A percentile compares a stretch with the other conserved stretches of the same genome.
Conservation (phyloP, 306 rosid genomes). For the Crataegus laevigata region DNA sequence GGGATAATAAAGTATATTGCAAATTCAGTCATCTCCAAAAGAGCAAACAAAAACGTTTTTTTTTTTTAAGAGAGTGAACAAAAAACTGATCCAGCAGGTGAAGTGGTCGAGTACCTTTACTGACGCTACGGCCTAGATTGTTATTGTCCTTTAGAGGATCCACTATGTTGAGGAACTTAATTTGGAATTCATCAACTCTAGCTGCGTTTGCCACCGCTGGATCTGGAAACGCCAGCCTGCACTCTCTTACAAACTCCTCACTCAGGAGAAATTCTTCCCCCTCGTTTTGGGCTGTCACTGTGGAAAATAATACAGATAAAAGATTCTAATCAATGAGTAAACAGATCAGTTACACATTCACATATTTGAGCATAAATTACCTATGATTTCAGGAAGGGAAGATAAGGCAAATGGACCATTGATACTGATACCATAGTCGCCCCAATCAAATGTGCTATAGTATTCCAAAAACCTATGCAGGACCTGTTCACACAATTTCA, state of each 20-base stretch:
- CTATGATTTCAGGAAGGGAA: slow-evolving; percentile 39
- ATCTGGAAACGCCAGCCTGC: slow-evolving; percentile 39
- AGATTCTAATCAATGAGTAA: slow-evolving; percentile 7
- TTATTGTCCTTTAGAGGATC: slow-evolving; percentile 62
- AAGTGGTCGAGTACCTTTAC: slow-evolving; percentile 32
- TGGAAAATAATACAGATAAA: slow-evolving; percentile 15
- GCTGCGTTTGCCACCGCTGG: slow-evolving; percentile 18
- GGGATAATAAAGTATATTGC: not conserved
- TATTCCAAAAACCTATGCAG: slow-evolving; percentile 58
- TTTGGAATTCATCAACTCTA: slow-evolving; percentile 29
- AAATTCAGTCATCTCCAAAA: slow-evolving; percentile 1
- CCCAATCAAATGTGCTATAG: slow-evolving; percentile 61
- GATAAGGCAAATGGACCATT: slow-evolving; percentile 24
- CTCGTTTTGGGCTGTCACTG: slow-evolving; percentile 34
- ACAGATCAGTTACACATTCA: slow-evolving; percentile 1
- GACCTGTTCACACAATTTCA: slow-evolving; percentile 38
- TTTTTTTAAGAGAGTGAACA: not conserved
- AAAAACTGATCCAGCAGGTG: slow-evolving; percentile 9
- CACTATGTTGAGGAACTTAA: slow-evolving; percentile 48
- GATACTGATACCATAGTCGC: slow-evolving; percentile 35
- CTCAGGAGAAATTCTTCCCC: slow-evolving; percentile 32
- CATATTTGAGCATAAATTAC: slow-evolving; percentile 27
- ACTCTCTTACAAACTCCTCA: slow-evolving; percentile 42
- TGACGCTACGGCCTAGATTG: slow-evolving; percentile 66
- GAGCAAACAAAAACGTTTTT: not conserved